Base-by-base conservation (phyloP, 1,139 yeast species). In the Taiozyma sp. region DNA sequence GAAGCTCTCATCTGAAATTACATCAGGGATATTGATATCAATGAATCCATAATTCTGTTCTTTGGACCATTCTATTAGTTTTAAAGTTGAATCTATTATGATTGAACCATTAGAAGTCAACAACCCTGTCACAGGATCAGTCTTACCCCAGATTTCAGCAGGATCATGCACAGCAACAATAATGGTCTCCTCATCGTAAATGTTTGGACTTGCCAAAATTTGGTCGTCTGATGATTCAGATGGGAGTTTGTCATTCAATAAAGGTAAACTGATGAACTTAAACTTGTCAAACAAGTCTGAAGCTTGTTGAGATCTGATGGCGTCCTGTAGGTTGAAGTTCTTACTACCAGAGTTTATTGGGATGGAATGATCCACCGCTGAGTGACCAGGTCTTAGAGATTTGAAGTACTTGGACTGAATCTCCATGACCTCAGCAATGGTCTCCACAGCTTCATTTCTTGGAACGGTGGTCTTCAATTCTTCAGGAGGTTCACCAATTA, bases 401-500 rank as follows among this genome's bases (percentile, higher is more conserved):
- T 84, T 82, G 97, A 98, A 95, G 69, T 87, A 91, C 60, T 81
- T 82, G 2, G 96, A 83, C 63, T 93, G 99, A 44, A 83, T 73
- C 59, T 82, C 81, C 44, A 86, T 79, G 2, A 95, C 98, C 59
- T 87, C 88, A 59, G 87, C 92, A 19, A 95, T 79, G n/a, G 85
- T 89, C 61, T 84, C 89, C n/a, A 93, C 76, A 0, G 96, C 86
- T 57, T 87, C 93, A 8, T 85, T 77, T 54, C 83, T 83, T 3
- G 96, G 96, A 50, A 82, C 78, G 27, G 71, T 70, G 3, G 77
- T 69, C 44, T 77, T 73, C 22, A 91, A 77, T 58, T 80, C 81
- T 54, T 88, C 96, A 0, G 99, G 98, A 5, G 98, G 96, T 65
- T 93, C 99, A 4, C 99, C 99, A 34, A 95, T 78, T 48, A 95